Percentiles rank a stretch among this genome's conserved stretches.
These are phyloP conservation scores for Boletus fagicola DNA, from an alignment of 768 basidiomycete species.

Conservation along the genomic window DNA sequence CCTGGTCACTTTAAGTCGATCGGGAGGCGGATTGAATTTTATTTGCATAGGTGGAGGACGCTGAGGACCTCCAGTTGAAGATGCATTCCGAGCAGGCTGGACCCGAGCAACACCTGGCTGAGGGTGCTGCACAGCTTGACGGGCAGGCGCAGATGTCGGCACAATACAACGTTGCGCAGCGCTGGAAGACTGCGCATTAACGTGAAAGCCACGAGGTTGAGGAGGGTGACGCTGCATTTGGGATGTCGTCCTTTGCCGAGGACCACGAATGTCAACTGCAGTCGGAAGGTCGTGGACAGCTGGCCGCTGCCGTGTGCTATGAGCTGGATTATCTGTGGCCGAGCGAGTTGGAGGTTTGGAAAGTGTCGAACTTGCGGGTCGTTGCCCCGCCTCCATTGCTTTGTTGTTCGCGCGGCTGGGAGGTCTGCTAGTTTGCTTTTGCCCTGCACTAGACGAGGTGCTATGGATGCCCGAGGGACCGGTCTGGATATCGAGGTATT, in stretches of 20 bases:
- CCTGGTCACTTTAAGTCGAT: slow-evolving; percentile 28
- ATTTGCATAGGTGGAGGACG: slow-evolving; percentile 27
- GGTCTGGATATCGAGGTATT: slow-evolving; percentile 60
- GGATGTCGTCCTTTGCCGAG: slow-evolving; percentile 21
- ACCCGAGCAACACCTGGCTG: slow-evolving; percentile 1
- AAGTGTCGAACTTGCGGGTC: slow-evolving; percentile 7
- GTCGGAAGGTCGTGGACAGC: background rate
- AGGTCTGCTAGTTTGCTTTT: slow-evolving; percentile 24
- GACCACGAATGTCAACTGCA: slow-evolving; percentile 5
- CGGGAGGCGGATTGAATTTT: slow-evolving; percentile 17
- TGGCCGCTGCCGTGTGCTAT: slow-evolving; percentile 8
- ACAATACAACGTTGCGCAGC: slow-evolving; percentile 20
- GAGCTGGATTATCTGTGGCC: background rate
- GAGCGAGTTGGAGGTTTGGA: slow-evolving; percentile 15
- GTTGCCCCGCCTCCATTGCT: slow-evolving; percentile 9
- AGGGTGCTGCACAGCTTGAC: slow-evolving; percentile 11
- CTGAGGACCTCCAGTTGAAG: slow-evolving; percentile 21
- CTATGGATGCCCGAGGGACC: background rate
- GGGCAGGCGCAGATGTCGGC: slow-evolving; percentile 11
- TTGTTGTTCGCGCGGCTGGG: slow-evolving; percentile 23
- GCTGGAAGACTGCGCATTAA: slow-evolving; percentile 16
- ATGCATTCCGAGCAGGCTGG: background rate
- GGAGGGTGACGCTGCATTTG: slow-evolving; percentile 18
- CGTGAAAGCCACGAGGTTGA: slow-evolving; percentile 16
- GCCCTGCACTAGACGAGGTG: slow-evolving; percentile 9